Evolutionary conservation across 345 rosid genomes (phyloP).

Genomic region (Corchorus capsularis): DNA sequence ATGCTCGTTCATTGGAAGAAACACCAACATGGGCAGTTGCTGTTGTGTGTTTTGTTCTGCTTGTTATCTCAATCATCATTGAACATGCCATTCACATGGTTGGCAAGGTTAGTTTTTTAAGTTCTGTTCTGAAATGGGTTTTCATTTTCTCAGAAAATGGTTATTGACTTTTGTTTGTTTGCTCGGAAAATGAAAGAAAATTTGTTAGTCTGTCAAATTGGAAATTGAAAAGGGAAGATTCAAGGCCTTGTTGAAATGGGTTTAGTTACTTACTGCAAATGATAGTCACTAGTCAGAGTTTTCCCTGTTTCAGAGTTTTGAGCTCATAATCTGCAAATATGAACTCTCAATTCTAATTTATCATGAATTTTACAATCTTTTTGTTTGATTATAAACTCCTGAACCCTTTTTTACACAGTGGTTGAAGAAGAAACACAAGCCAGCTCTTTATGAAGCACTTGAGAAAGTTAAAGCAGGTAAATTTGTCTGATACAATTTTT

Average conservation of each 20-base stretch:
- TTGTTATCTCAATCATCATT: slow-evolving; percentile 67
- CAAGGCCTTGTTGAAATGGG: not conserved
- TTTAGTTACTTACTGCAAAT: not conserved
- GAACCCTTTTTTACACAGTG: slow-evolving; percentile 43
- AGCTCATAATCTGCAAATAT: not conserved
- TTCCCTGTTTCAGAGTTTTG: not conserved
- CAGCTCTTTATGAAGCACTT: slow-evolving; percentile 78
- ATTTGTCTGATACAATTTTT: not conserved
- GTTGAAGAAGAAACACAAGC: slow-evolving; percentile 61
- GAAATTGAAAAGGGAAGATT: too few relatives aligned
- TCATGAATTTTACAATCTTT: not conserved
- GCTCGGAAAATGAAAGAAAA: not conserved
- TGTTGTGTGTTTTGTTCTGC: slow-evolving; percentile 66
- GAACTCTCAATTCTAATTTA: not conserved
- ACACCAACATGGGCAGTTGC: slow-evolving; percentile 98
- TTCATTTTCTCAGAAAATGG: not conserved
- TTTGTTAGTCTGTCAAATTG: not conserved
- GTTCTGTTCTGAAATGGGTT: not conserved
- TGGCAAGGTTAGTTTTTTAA: slow-evolving; percentile 42
- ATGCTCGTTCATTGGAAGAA: slow-evolving; percentile 53
- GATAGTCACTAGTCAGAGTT: not conserved
- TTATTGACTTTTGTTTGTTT: not conserved
- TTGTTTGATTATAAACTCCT: not conserved
- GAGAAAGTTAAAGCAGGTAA: slow-evolving; percentile 82
- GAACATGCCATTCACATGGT: slow-evolving; percentile 67